Conservation (phyloP, 441 rosid species). For the Oxalis stricta region DNA sequence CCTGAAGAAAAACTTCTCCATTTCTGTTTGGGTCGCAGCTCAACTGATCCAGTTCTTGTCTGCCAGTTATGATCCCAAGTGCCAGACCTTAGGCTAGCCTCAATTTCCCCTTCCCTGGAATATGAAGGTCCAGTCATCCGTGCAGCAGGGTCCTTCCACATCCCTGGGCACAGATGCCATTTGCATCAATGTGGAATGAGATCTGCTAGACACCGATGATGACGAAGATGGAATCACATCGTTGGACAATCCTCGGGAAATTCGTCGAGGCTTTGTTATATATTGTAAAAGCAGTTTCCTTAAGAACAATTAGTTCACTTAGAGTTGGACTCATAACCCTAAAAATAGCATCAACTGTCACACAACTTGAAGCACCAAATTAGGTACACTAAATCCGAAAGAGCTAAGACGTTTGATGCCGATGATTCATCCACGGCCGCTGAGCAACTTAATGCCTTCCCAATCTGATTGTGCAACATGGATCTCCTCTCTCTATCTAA, state of each 20-base stretch:
- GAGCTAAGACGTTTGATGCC: constrained; percentile 61
- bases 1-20: constrained; percentile 56
- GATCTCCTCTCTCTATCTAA: constrained; percentile 71
- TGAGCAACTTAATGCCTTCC: constrained; percentile 77
- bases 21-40: constrained; percentile 72
- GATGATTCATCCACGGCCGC: constrained; percentile 91
- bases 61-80: constrained; percentile 96
- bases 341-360: constrained; percentile 92
- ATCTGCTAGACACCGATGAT: constrained; percentile 46
- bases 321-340: constrained; percentile 84
- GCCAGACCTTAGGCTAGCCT: constrained; percentile 65
- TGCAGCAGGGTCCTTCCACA: constrained; percentile 92
- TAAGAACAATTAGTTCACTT: constrained; percentile 77
- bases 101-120: constrained; percentile 87
- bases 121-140: constrained; percentile 75
- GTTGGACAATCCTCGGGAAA: constrained; percentile 61
- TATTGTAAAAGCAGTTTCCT: constrained; percentile 93
- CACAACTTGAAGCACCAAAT: constrained; percentile 80
- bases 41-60: constrained; percentile 66
- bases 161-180: constrained; percentile 58
- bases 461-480: constrained; percentile 60
- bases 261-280: constrained; percentile 94
- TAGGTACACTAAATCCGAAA: constrained; percentile 90
- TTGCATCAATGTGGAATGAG: constrained; percentile 50
- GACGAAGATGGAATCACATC: constrained; percentile 51